These are phyloP conservation scores for Ulota crispa DNA, from an alignment of 225 moss, liverwort and hornwort species.

Conservation along the genomic window DNA sequence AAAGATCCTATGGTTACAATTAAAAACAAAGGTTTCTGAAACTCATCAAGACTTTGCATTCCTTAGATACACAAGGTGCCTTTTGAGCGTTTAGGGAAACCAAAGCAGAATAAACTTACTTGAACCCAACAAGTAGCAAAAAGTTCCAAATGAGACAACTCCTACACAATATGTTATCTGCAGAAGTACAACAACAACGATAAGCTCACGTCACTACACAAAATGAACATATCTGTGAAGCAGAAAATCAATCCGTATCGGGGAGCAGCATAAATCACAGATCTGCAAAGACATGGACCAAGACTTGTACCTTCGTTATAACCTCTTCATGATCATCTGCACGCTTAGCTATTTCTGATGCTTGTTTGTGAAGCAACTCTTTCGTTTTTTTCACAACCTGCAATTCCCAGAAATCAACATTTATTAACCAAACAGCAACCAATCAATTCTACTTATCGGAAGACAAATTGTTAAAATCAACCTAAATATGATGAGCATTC, in stretches of 20 bases:
- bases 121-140: conserved; percentile 93
- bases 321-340: conserved; percentile 95
- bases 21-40: no score
- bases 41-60: no score
- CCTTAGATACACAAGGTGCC: no score
- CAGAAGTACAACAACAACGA: conserved; percentile 13
- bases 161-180: conserved; percentile 92
- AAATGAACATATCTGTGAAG: background rate
- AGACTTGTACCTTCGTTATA: conserved; percentile 70
- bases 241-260: background rate
- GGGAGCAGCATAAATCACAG: background rate
- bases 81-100: no score
- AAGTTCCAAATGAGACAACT: conserved; percentile 92
- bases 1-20: no score
- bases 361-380: conserved; percentile 86
- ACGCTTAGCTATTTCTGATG: conserved; percentile 73
- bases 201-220: conserved; percentile 1
- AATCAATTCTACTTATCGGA: background rate
- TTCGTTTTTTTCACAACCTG: conserved; percentile 93
- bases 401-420: background rate
- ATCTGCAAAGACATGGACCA: background rate
- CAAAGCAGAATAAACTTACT: conserved; percentile 49
- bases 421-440: background rate
- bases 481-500: background rate
- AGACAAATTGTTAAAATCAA: background rate